Conservation (phyloP, 768 basidiomycete species). For the Lentinula boryana region DNA sequence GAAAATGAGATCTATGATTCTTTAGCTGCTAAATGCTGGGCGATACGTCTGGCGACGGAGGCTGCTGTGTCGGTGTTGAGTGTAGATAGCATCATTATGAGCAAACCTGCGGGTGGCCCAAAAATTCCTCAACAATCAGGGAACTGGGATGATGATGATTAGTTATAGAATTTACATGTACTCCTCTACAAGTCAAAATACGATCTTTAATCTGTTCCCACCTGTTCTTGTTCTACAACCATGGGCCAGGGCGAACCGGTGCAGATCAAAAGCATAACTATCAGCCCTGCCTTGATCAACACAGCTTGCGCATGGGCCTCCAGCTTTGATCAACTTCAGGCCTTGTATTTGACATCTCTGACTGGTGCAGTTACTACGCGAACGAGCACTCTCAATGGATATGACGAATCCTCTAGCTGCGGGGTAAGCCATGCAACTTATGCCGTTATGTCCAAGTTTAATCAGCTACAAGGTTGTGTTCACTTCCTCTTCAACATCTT, state of each 20-base stretch:
- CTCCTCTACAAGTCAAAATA: not conserved
- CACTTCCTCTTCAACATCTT: conserved; percentile 40
- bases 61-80: conserved; percentile 87
- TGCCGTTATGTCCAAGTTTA: conserved; percentile 4
- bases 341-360: conserved; percentile 56
- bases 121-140: conserved; percentile 84
- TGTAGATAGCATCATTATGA: conserved; percentile 98
- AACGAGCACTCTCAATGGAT: conserved; percentile 68
- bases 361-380: conserved; percentile 82
- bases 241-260: conserved; percentile 39
- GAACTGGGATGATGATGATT: conserved; percentile 82
- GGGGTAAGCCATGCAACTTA: conserved; percentile 36
- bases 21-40: conserved; percentile 88
- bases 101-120: conserved; percentile 86
- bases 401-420: conserved; percentile 56
- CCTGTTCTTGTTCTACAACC: not conserved
- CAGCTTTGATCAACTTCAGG: conserved; percentile 53
- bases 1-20: conserved; percentile 76
- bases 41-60: conserved; percentile 84
- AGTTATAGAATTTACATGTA: conserved; percentile 4
- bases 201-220: not conserved
- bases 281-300: conserved; percentile 68
- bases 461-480: conserved; percentile 50
- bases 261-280: conserved; percentile 44
- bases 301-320: conserved; percentile 82